Evolutionary conservation across 345 rosid genomes (phyloP), one percentile per base, ranked within the genome.

Genomic region (Geranium brycei): DNA sequence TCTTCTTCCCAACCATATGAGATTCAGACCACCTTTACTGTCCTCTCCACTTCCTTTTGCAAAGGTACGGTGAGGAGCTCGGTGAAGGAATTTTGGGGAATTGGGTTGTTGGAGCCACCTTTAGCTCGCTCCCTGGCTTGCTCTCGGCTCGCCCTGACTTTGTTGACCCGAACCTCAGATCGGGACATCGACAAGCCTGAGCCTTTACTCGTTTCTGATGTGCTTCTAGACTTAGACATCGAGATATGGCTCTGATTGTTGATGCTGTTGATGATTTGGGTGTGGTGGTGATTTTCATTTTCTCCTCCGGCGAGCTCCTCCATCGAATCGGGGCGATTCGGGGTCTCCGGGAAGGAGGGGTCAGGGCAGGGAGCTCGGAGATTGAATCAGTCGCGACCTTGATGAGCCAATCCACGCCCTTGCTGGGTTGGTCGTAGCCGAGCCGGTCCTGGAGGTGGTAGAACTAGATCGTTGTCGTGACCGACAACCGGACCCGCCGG

Each of bases 341-440:
- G 87, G 1, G 81, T 80, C 6, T 83, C 83, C 3, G 89, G 86
- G 31, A 93, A 88, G 7, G 85, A 57, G 65, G 78, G 67, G 66
- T 85, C 23, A 93, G 88, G 0, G 92, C 74, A 69, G 99, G 97
- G 61, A 93, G 95, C 82, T 86, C 99, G 0, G 88, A 64, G 15
- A 93, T 93, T 4, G 99, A 68, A 18, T 90, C 92, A 5, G 88
- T 73, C 0, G 99, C 96, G 0, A 92, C 91, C 75, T 88, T 88
- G 62, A 93, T 90, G n/a, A 93, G 51, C 99, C 99, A 93, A 30
- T 90, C 99, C 0, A 93, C 91, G 0, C 96, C 99, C 78, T 93
- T 93, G 65, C 99, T 93, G 0, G 99, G 99, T 73, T 90, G 99
- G 73, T 93, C 97, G 61, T 77, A 87, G 8, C 99, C 99, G 80